These are phyloP conservation scores for Neoascochyta sp. DNA, from an alignment of 2,329 filamentous ascomycete species.

Conservation along the genomic window DNA sequence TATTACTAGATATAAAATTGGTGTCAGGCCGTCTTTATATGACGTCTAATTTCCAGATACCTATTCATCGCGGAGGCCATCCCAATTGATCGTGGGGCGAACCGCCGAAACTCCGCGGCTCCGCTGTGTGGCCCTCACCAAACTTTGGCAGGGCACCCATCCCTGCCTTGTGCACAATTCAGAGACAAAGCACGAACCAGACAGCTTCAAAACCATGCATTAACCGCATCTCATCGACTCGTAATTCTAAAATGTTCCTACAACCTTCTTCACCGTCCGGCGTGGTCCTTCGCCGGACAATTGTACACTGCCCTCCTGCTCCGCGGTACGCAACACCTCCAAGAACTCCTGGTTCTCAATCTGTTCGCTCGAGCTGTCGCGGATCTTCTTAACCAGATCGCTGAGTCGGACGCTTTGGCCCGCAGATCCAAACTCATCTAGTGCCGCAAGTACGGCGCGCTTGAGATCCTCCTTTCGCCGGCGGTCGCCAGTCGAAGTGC, in stretches of 20 bases:
- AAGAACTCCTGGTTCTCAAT: conserved; percentile 78
- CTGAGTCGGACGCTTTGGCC: conserved; percentile 65
- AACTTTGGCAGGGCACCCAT: too few species aligned
- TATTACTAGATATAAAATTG: too few species aligned
- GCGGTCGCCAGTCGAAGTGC: conserved; percentile 84
- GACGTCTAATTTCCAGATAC: too few species aligned
- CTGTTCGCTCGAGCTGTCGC: conserved; percentile 53
- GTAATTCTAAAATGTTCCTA: conserved; percentile 28
- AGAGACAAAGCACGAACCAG: too few species aligned
- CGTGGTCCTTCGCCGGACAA: conserved; percentile 80
- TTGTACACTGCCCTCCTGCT: conserved; percentile 79
- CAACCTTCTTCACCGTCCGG: conserved; percentile 72
- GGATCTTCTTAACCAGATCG: conserved; percentile 71
- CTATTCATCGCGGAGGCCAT: too few species aligned
- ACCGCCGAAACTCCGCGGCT: too few species aligned
- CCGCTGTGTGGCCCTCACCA: too few species aligned
- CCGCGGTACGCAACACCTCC: conserved; percentile 73
- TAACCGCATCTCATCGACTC: too few species aligned
- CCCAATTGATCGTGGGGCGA: too few species aligned
- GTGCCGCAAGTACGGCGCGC: conserved; percentile 65
- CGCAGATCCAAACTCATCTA: conserved; percentile 71
- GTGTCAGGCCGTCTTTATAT: too few species aligned
- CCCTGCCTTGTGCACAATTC: too few species aligned
- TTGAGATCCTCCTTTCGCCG: conserved; percentile 81
- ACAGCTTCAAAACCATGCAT: too few species aligned